Conservation (phyloP, 2,329 filamentous ascomycete species). For the Emmonsiellopsis sp. region DNA sequence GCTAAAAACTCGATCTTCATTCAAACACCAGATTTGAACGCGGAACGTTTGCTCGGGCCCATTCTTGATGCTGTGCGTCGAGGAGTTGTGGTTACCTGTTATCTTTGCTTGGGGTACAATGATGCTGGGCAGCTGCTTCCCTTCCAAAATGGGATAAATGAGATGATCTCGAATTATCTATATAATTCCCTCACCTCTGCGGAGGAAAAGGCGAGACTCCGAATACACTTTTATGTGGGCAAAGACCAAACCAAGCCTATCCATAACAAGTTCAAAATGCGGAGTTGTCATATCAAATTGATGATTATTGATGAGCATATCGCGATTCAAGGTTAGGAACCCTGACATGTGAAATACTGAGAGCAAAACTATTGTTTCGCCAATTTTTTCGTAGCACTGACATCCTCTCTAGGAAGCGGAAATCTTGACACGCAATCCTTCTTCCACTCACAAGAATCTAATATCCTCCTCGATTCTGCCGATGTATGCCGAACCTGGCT, state of each 20-base stretch:
- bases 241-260: conserved; percentile 64
- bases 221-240: conserved; percentile 62
- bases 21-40: conserved; percentile 69
- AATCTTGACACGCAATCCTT: conserved; percentile 76
- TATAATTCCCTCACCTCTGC: conserved; percentile 48
- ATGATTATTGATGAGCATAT: conserved; percentile 63
- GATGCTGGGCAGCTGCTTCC: conserved; percentile 69
- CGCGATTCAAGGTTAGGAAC: conserved; percentile 50
- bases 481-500: conserved; percentile 56
- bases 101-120: conserved; percentile 71
- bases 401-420: conserved; percentile 45
- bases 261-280: conserved; percentile 54
- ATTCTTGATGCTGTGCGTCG: conserved; percentile 57
- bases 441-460: conserved; percentile 70
- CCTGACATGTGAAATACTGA: not conserved
- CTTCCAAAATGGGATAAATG: conserved; percentile 66
- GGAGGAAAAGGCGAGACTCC: conserved; percentile 42
- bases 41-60: conserved; percentile 55
- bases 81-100: conserved; percentile 60
- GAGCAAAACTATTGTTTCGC: not conserved
- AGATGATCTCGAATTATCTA: conserved; percentile 56
- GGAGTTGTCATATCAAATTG: conserved; percentile 69
- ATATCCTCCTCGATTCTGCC: conserved; percentile 61
- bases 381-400: not conserved
- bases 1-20: conserved; percentile 61